Percentiles rank a stretch among this genome's conserved stretches.
These are phyloP conservation scores for Globisporangium iwayamae DNA, from an alignment of 352 stramenopile species.

Conservation along the genomic window DNA sequence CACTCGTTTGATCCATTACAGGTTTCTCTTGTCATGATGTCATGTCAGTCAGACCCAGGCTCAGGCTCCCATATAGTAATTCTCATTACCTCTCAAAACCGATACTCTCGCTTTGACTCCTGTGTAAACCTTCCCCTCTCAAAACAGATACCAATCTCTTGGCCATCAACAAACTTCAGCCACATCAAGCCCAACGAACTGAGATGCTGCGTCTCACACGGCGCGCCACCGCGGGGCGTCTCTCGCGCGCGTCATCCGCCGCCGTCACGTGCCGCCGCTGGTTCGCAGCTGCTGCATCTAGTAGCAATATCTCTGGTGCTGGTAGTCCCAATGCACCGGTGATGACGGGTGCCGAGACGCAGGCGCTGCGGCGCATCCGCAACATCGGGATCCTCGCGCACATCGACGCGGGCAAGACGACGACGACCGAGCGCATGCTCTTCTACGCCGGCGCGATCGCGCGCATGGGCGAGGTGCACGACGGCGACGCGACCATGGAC, in stretches of 20 bases:
- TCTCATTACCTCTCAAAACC: not conserved
- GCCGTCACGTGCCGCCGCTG: not conserved
- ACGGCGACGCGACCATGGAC: conserved; percentile 78
- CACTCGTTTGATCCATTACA: not conserved
- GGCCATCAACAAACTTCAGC: conserved; percentile 1
- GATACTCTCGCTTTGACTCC: not conserved
- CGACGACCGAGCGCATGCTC: conserved; percentile 98
- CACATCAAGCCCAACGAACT: not conserved
- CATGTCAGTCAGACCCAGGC: not conserved
- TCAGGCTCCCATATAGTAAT: not conserved
- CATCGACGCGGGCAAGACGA: conserved; percentile 99
- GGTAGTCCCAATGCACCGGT: no score
- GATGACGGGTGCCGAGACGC: conserved; percentile 8
- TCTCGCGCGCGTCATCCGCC: conserved; percentile 7
- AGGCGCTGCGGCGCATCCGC: conserved; percentile 52
- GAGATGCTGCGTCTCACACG: conserved; percentile 4
- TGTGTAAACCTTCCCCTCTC: not conserved
- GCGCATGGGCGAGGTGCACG: conserved; percentile 73
- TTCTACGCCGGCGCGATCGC: conserved; percentile 92
- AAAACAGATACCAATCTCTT: conserved; percentile 2
- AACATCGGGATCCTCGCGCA: conserved; percentile 99
- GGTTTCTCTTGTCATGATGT: no score
- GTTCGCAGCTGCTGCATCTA: not conserved
- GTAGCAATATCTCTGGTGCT: not conserved
- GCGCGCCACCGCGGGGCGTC: not conserved